phyloP scores from a whole-genome alignment of 2,329 filamentous ascomycete genomes.

The Endoconidiophora polonica region DNA sequence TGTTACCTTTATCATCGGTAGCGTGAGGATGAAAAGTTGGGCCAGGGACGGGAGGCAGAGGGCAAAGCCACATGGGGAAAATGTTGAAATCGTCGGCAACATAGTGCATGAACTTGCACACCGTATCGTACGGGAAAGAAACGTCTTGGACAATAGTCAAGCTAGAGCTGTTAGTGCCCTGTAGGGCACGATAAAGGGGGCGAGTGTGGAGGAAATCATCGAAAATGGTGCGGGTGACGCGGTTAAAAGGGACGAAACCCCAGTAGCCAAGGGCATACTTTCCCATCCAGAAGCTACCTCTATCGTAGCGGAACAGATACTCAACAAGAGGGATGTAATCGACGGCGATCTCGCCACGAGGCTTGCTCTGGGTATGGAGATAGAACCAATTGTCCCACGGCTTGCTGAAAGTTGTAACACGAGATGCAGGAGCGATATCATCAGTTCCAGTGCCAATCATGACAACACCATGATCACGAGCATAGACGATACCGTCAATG shows the following conservation, averaged over 20 bases:
- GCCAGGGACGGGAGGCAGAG: constrained; percentile 26
- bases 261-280: constrained; percentile 48
- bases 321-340: constrained; percentile 46
- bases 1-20: constrained; percentile 17
- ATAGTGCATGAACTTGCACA: constrained; percentile 30
- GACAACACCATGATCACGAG: constrained; percentile 36
- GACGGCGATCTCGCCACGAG: constrained; percentile 18
- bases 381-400: constrained; percentile 58
- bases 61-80: constrained; percentile 42
- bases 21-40: constrained; percentile 18
- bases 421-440: constrained; percentile 21
- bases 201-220: constrained; percentile 47
- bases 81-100: constrained; percentile 28
- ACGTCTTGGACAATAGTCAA: constrained; percentile 51
- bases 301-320: constrained; percentile 56
- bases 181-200: constrained; percentile 48
- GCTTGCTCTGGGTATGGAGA: constrained; percentile 39
- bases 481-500: constrained; percentile 53
- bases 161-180: constrained; percentile 42
- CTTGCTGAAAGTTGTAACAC: constrained; percentile 34
- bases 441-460: constrained; percentile 43
- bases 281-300: constrained; percentile 53
- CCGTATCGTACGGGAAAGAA: constrained; percentile 29
- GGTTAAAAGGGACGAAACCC: constrained; percentile 42
- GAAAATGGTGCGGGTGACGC: constrained; percentile 41